Conservation (phyloP, 306 rosid species). For the Cicer cuneatum region DNA sequence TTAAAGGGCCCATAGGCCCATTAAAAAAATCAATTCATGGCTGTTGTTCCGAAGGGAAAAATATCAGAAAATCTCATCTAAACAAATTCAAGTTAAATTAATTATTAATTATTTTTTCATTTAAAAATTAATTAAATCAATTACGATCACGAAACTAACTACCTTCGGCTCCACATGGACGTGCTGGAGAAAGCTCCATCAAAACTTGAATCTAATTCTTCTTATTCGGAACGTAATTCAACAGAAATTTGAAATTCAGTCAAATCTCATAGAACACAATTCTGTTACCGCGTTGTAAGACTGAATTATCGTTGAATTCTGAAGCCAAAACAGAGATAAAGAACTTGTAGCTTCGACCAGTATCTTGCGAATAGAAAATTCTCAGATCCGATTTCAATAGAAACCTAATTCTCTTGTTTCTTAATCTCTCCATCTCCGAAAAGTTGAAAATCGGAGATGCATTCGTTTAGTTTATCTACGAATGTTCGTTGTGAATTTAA, state of each 20-base stretch:
- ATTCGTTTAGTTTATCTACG: slow-evolving; percentile 50
- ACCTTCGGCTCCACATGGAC: slow-evolving; percentile 79
- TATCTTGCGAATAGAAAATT: neutral
- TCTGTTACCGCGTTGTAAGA: slow-evolving; percentile 1
- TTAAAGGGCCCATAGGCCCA: no score
- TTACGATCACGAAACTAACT: slow-evolving; percentile 37
- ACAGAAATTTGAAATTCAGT: slow-evolving; percentile 42
- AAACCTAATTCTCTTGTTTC: neutral
- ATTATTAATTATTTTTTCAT: neutral
- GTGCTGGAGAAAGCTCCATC: slow-evolving; percentile 95
- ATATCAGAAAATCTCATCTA: neutral
- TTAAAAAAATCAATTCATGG: no score
- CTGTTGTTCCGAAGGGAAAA: slow-evolving; percentile 36
- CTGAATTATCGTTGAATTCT: slow-evolving; percentile 39
- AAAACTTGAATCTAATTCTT: slow-evolving; percentile 28
- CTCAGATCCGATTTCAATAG: slow-evolving; percentile 57
- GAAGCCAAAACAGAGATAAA: neutral
- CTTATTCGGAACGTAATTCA: slow-evolving; percentile 34
- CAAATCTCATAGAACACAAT: slow-evolving; percentile 46
- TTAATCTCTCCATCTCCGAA: slow-evolving; percentile 14
- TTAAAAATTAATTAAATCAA: neutral
- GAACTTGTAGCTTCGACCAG: slow-evolving; percentile 34
- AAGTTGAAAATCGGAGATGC: slow-evolving; percentile 59
- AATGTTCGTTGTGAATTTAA: neutral
- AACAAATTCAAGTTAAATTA: neutral